A percentile compares a stretch with the other conserved stretches of the same genome.
phyloP scores from a whole-genome alignment of 2,329 filamentous ascomycete species.

The Neophaeococcomyces aloes region DNA sequence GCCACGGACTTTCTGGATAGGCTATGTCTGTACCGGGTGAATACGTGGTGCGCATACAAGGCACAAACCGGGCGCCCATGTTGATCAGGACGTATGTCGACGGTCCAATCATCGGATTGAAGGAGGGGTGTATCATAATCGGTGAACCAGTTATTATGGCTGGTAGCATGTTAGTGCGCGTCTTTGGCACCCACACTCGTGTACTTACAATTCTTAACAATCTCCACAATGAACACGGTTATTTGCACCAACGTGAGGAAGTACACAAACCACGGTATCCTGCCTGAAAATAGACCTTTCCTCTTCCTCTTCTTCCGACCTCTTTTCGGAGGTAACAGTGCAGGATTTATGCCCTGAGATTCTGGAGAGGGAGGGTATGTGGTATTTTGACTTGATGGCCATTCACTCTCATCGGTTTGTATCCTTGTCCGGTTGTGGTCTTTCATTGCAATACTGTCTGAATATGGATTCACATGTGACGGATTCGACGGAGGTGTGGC shows the following conservation, averaged over 20 bases:
- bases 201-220: slow-evolving; percentile 67
- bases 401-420: slow-evolving; percentile 13
- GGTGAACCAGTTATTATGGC: slow-evolving; percentile 64
- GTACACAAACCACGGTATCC: slow-evolving; percentile 72
- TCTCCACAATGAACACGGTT: slow-evolving; percentile 76
- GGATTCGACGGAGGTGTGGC: slow-evolving; percentile 11
- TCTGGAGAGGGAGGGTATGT: slow-evolving; percentile 44
- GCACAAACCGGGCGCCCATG: slow-evolving; percentile 86
- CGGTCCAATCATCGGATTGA: slow-evolving; percentile 97
- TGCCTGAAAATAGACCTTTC: slow-evolving; percentile 46
- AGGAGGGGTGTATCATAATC: slow-evolving; percentile 61
- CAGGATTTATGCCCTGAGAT: slow-evolving; percentile 33
- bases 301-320: slow-evolving; percentile 27
- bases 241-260: slow-evolving; percentile 65
- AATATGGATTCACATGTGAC: slow-evolving; percentile 8
- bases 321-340: slow-evolving; percentile 15
- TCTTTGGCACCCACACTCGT: background rate
- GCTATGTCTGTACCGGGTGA: slow-evolving; percentile 25
- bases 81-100: slow-evolving; percentile 86
- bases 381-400: slow-evolving; percentile 27
- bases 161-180: slow-evolving; percentile 27
- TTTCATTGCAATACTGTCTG: slow-evolving; percentile 16
- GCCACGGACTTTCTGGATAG: slow-evolving; percentile 40
- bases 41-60: slow-evolving; percentile 75
- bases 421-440: slow-evolving; percentile 9